A percentile compares a stretch with the other conserved stretches of the same genome.
Evolutionary conservation across 495 filamentous ascomycete species (phyloP).

Genomic region (Penicillium parvum): DNA sequence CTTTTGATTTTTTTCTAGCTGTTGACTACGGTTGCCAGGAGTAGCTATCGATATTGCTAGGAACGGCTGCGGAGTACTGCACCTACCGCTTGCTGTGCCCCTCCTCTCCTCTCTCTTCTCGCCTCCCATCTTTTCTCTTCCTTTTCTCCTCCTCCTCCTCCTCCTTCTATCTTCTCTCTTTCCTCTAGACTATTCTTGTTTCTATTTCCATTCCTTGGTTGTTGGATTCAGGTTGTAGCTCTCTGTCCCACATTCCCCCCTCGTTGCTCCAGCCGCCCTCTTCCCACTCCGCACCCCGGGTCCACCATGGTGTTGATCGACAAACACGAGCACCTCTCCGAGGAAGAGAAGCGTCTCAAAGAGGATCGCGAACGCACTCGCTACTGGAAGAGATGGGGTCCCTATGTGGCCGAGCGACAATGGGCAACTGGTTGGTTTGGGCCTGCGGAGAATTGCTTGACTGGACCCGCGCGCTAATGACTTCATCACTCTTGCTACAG

Average conservation of each 20-base stretch:
- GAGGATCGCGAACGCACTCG: conserved; percentile 61
- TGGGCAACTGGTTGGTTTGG: conserved; percentile 73
- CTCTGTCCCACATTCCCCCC: not conserved
- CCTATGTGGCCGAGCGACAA: conserved; percentile 61
- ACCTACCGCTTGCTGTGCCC: conserved; percentile 2
- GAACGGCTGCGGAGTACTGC: not conserved
- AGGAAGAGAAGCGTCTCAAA: conserved; percentile 83
- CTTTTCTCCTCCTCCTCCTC: conserved; percentile 3
- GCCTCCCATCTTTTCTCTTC: not conserved
- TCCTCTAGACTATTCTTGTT: not conserved
- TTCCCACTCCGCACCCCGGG: conserved; percentile 1
- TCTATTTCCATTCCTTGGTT: not conserved
- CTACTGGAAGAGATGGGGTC: conserved; percentile 96
- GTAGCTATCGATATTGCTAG: not conserved
- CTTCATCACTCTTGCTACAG: conserved; percentile 39
- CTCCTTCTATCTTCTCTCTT: conserved; percentile 1
- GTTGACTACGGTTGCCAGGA: not conserved
- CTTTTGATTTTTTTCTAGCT: conserved; percentile 2
- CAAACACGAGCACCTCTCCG: conserved; percentile 73
- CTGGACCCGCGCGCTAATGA: conserved; percentile 19
- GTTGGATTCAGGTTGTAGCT: not conserved
- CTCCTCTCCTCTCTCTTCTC: conserved; percentile 2
- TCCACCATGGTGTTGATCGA: conserved; percentile 80
- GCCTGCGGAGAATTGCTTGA: conserved; percentile 1
- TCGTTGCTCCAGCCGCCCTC: conserved; percentile 1